phyloP scores from a whole-genome alignment of 768 basidiomycete species.

The Rubroboletus satanas region DNA sequence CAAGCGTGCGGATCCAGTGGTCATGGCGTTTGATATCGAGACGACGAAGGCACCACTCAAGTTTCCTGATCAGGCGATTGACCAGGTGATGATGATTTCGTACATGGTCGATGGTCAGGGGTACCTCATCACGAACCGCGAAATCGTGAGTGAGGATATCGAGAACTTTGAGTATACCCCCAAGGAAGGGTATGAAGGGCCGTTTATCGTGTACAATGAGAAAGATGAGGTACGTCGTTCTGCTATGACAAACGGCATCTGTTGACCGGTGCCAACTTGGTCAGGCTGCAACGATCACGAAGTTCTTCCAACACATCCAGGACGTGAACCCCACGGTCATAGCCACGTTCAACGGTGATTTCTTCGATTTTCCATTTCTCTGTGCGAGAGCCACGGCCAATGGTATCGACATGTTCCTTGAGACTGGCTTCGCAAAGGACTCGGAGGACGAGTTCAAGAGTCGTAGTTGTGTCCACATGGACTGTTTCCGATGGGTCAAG shows the following conservation, averaged over 20 bases:
- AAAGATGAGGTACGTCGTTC: conserved; percentile 67
- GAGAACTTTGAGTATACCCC: conserved; percentile 99
- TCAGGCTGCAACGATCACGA: conserved; percentile 73
- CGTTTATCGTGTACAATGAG: conserved; percentile 94
- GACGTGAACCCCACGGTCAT: conserved; percentile 95
- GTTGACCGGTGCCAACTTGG: not conserved
- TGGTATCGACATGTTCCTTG: conserved; percentile 94
- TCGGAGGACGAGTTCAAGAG: conserved; percentile 94
- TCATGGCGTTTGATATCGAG: conserved; percentile 99
- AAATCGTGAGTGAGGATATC: conserved; percentile 96
- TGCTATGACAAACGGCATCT: not conserved
- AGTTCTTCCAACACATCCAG: conserved; percentile 93
- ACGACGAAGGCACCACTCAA: conserved; percentile 99
- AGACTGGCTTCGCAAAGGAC: conserved; percentile 91
- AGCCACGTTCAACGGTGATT: conserved; percentile 98
- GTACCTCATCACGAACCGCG: conserved; percentile 94
- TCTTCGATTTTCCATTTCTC: conserved; percentile 98
- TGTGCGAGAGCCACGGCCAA: conserved; percentile 79
- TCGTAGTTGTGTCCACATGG: conserved; percentile 93
- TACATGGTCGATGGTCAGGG: conserved; percentile 99
- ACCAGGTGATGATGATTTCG: conserved; percentile 99
- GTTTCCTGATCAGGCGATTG: conserved; percentile 92
- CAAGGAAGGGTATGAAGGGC: conserved; percentile 95
- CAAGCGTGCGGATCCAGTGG: conserved; percentile 97
- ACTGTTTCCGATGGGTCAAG: conserved; percentile 99